Percentiles rank a stretch among this genome's conserved stretches.
Conservation (phyloP, 2,329 filamentous ascomycete species). For the Xylaria sp. region DNA sequence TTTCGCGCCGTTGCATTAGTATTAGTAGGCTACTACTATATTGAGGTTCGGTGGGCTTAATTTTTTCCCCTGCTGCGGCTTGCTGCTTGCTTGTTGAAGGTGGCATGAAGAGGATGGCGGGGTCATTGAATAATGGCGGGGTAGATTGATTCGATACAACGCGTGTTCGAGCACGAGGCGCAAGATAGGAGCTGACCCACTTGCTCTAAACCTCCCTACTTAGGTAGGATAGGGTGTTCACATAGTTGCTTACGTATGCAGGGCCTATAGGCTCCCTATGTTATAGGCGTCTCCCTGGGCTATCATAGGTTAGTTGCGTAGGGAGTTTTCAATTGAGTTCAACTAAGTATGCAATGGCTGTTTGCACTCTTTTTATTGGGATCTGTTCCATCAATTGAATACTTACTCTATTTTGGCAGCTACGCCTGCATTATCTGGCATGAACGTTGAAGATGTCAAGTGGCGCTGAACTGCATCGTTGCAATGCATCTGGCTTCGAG, state of each 20-base stretch:
- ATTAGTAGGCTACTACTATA: conserved; percentile 19
- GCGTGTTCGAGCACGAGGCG: conserved; percentile 12
- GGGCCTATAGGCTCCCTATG: neutral
- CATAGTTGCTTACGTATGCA: too few species aligned
- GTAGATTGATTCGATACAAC: conserved; percentile 24
- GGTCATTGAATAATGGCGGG: conserved; percentile 40
- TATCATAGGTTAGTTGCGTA: neutral
- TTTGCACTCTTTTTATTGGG: too few species aligned
- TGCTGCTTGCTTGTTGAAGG: conserved; percentile 23
- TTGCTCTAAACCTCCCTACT: neutral
- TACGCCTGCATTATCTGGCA: neutral
- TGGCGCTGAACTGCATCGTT: conserved; percentile 4
- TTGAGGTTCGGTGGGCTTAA: conserved; percentile 19
- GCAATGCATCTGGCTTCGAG: conserved; percentile 16
- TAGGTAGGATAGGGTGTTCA: too few species aligned
- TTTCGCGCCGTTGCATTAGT: conserved; percentile 19
- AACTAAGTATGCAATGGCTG: too few species aligned
- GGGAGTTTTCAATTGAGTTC: neutral
- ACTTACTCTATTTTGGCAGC: neutral
- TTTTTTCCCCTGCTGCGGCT: conserved; percentile 3
- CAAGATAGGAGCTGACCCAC: conserved; percentile 12
- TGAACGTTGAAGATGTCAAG: neutral
- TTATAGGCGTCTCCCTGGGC: too few species aligned
- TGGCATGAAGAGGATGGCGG: conserved; percentile 38
- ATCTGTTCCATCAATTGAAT: neutral